Evolutionary conservation across 179 eudicot species (phyloP), one percentile per base, ranked within the genome.

Genomic region (Corrigiola litoralis): DNA sequence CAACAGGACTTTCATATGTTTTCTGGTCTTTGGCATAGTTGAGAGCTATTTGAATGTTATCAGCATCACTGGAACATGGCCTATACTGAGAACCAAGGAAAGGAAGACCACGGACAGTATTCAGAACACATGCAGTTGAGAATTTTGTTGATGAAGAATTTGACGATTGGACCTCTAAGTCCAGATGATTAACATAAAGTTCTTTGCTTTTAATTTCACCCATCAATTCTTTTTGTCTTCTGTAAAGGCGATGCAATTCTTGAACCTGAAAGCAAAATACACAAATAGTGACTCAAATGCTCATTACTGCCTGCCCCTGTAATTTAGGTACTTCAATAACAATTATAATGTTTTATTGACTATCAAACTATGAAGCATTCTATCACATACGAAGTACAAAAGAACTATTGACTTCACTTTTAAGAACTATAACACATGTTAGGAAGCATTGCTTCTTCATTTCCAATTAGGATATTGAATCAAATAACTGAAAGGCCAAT

Each of bases 171-270:
- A 23, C 55, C 36, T 63, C 70, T 33, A 64, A 31, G 5, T 24
- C 61, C 25, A 32, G 25, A 34, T 62, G 71, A 49, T 58, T 66
- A 29, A 32, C 37, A 46, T 50, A 21, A 55, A 56, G 16, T 61
- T 70, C 52, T 61, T 65, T 57, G 66, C 50, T 62, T 51, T 53
- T 74, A 10, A 78, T 31, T 59, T 78, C 82, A 58, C 61, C 52
- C 68, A 78, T 61, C 58, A 74, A 12, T 51, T 78, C 79, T 44
- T 62, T 66, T 31, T 78, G 82, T 37, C 76, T 70, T 37, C 52
- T 66, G 65, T 78, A 78, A 3, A 78, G 70, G 17, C 73, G 46
- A 49, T 78, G 82, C 18, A 78, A 58, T n/a, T 78, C 79, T 40
- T 70, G 79, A 54, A 78, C 78, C 82, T 78, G 69, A 13, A 68